Percentiles rank a stretch among this genome's conserved stretches.
These are phyloP conservation scores for Pisolithus tinctorius DNA, from an alignment of 768 basidiomycete species.

Conservation along the genomic window DNA sequence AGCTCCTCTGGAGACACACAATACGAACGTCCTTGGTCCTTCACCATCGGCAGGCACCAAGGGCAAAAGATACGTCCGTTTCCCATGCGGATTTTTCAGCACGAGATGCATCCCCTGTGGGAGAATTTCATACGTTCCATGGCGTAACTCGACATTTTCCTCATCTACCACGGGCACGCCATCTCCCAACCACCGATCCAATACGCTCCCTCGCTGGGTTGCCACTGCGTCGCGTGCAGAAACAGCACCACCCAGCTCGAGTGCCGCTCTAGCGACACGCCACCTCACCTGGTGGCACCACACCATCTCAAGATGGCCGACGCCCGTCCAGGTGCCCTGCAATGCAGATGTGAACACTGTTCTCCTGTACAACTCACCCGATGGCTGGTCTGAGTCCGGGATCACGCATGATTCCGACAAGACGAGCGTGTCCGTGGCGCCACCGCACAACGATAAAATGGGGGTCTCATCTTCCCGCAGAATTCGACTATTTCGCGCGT, in stretches of 20 bases:
- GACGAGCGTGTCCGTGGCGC: constrained; percentile 86
- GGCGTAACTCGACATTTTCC: constrained; percentile 3
- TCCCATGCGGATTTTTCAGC: constrained; percentile 36
- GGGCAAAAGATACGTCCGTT: constrained; percentile 49
- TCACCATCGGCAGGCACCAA: constrained; percentile 2
- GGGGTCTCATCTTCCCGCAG: constrained; percentile 48
- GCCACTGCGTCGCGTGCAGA: constrained; percentile 12
- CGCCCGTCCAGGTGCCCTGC: constrained; percentile 91
- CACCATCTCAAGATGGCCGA: constrained; percentile 94
- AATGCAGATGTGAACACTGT: constrained; percentile 82
- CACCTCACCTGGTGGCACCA: constrained; percentile 98
- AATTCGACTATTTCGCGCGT: constrained; percentile 36
- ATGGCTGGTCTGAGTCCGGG: constrained; percentile 15
- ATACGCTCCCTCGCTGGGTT: constrained; percentile 21
- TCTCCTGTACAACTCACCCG: constrained; percentile 35
- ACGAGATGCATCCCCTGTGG: constrained; percentile 33
- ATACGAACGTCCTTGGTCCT: constrained; percentile 32
- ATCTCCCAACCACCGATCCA: constrained; percentile 68
- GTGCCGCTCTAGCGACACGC: constrained; percentile 72
- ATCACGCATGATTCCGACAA: constrained; percentile 85
- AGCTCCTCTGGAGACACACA: constrained; percentile 58
- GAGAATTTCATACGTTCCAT: constrained; percentile 30
- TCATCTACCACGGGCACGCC: constrained; percentile 26
- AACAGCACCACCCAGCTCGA: constrained; percentile 50
- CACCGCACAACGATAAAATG: constrained; percentile 84